A percentile compares a stretch with the other conserved stretches of the same genome.
Evolutionary conservation across 192 early-diverging fungal species (phyloP).

Genomic region (Backusella mclennaniae): DNA sequence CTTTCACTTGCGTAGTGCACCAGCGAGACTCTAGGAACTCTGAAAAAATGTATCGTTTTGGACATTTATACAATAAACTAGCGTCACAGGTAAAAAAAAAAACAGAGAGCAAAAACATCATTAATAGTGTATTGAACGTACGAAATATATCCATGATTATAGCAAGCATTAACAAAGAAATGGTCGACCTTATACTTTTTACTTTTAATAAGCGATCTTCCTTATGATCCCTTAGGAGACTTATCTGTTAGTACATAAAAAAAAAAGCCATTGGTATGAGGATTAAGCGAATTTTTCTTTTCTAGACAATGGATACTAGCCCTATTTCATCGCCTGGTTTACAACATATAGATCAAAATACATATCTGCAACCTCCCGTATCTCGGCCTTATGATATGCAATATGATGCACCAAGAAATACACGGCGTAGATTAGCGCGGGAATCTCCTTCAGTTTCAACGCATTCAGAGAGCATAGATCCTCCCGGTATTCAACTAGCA

Average conservation of each 20-base stretch:
- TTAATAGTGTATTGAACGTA: not conserved
- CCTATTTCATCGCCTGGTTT: conserved; percentile 8
- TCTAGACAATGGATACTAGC: not conserved
- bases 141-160: not conserved
- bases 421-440: conserved; percentile 14
- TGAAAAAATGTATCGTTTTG: conserved; percentile 56
- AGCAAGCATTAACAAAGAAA: conserved; percentile 51
- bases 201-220: not conserved
- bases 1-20: conserved; percentile 40
- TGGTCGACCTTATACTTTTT: conserved; percentile 61
- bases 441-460: not conserved
- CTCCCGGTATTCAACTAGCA: conserved; percentile 20
- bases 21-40: conserved; percentile 44
- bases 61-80: conserved; percentile 58
- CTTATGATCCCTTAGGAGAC: not conserved
- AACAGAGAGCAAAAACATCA: not conserved
- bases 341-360: conserved; percentile 18
- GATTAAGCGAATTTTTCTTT: not conserved
- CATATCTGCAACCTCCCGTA: conserved; percentile 20
- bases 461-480: not conserved
- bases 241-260: not conserved
- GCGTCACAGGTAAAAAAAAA: conserved; percentile 35
- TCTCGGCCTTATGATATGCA: conserved; percentile 8
- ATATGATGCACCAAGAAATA: conserved; percentile 20
- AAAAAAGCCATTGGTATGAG: not conserved